Conservation (phyloP, 2,329 filamentous ascomycete genomes). For the Pezicula neosporulosa region DNA sequence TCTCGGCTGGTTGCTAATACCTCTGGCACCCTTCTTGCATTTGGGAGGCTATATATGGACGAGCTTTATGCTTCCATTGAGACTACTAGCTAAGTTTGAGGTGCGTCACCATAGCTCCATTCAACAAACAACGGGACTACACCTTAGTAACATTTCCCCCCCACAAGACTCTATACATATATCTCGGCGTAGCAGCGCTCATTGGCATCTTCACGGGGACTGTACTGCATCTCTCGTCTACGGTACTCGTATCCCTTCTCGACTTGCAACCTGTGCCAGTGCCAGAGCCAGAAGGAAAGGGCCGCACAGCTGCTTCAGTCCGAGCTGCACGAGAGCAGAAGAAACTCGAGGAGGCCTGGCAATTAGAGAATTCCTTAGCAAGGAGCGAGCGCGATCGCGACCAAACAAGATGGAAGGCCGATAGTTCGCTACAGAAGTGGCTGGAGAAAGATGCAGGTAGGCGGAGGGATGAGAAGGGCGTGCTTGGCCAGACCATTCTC, state of each 20-base stretch:
- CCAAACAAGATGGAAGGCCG: slow-evolving; percentile 7
- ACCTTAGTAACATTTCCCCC: slow-evolving; percentile 6
- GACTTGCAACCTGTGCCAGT: slow-evolving; percentile 31
- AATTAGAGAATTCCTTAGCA: slow-evolving; percentile 6
- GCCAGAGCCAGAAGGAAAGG: slow-evolving; percentile 11
- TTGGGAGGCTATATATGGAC: slow-evolving; percentile 18
- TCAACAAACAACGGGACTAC: not conserved
- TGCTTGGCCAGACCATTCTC: slow-evolving; percentile 65
- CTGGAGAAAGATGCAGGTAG: slow-evolving; percentile 20
- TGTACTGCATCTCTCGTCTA: slow-evolving; percentile 53
- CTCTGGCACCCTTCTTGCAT: slow-evolving; percentile 22
- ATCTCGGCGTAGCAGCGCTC: slow-evolving; percentile 62
- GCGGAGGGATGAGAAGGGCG: slow-evolving; percentile 31
- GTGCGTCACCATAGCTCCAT: slow-evolving; percentile 10
- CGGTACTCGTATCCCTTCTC: slow-evolving; percentile 48
- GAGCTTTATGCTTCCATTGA: slow-evolving; percentile 20
- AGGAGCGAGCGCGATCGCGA: slow-evolving; percentile 5
- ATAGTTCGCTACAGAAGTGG: slow-evolving; percentile 19
- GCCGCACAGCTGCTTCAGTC: slow-evolving; percentile 19
- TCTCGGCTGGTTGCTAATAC: slow-evolving; percentile 11
- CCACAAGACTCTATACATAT: slow-evolving; percentile 42
- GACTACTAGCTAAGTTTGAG: slow-evolving; percentile 25
- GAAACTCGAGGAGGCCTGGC: slow-evolving; percentile 20
- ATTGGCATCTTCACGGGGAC: slow-evolving; percentile 64
- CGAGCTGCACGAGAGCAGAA: slow-evolving; percentile 19